These are phyloP conservation scores for Bruguiera hainesii DNA, from an alignment of 441 rosid genomes.

Conservation along the genomic window DNA sequence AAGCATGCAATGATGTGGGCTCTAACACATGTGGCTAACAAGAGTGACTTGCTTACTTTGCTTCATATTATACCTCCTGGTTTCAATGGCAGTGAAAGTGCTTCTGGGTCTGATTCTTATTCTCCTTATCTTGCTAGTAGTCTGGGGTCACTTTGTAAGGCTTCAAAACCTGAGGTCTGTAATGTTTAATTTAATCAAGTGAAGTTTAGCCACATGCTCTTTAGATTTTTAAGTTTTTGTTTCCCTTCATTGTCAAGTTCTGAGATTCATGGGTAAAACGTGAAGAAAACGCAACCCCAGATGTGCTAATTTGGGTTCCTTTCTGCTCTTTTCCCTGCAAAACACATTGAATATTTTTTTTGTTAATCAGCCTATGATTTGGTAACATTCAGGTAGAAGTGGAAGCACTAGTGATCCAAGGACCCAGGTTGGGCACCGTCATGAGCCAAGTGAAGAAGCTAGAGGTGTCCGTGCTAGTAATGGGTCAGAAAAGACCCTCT, in stretches of 20 bases:
- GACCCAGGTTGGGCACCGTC: constrained; percentile 74
- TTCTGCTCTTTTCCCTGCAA: not conserved
- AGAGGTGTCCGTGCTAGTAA: constrained; percentile 74
- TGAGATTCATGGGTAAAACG: constrained; percentile 4
- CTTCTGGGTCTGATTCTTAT: constrained; percentile 18
- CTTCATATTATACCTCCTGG: constrained; percentile 58
- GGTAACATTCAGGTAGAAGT: constrained; percentile 63
- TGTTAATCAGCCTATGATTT: not conserved
- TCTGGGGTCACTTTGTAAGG: constrained; percentile 87
- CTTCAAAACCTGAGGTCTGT: constrained; percentile 80
- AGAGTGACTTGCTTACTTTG: constrained; percentile 80
- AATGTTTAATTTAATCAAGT: not conserved
- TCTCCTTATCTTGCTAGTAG: constrained; percentile 56
- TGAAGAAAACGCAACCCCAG: not conserved
- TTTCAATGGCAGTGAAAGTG: constrained; percentile 10
- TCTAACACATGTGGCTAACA: constrained; percentile 68
- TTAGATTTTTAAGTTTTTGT: not conserved
- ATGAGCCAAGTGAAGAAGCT: constrained; percentile 90
- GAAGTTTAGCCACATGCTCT: not conserved
- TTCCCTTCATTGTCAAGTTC: not conserved
- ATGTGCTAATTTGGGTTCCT: not conserved
- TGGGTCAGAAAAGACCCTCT: constrained; percentile 75
- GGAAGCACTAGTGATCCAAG: constrained; percentile 81
- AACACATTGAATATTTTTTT: not conserved
- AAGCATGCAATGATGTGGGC: constrained; percentile 99